These are phyloP conservation scores for Mycena indigotica DNA, from an alignment of 768 basidiomycete species.

Conservation along the genomic window DNA sequence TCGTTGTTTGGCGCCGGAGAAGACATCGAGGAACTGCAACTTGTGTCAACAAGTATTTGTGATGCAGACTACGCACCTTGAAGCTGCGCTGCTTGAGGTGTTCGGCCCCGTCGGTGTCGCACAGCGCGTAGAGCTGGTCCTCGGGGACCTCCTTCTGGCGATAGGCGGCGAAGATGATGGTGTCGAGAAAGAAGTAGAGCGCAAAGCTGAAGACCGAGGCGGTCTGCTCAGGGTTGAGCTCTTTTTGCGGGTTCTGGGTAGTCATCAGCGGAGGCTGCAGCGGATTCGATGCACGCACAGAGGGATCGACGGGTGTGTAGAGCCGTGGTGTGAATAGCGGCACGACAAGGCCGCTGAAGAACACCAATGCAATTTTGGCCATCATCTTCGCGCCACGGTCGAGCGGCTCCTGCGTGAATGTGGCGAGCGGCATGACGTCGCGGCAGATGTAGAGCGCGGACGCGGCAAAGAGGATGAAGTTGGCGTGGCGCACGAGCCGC, in stretches of 20 bases:
- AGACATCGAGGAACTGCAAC: conserved; percentile 34
- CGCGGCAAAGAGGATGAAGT: conserved; percentile 31
- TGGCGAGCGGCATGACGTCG: conserved; percentile 61
- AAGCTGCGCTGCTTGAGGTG: conserved; percentile 30
- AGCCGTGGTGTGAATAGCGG: conserved; percentile 56
- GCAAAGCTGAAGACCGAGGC: conserved; percentile 46
- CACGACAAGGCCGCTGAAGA: conserved; percentile 45
- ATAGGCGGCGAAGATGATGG: conserved; percentile 46
- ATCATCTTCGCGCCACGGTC: conserved; percentile 56
- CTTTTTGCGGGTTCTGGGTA: conserved; percentile 33
- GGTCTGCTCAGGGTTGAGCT: conserved; percentile 50
- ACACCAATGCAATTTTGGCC: conserved; percentile 48
- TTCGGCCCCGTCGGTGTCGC: conserved; percentile 51
- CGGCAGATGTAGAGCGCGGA: conserved; percentile 54
- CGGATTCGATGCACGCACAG: too few species aligned
- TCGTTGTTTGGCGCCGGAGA: conserved; percentile 38
- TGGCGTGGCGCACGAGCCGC: neutral
- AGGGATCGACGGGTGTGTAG: conserved; percentile 56
- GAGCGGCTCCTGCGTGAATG: conserved; percentile 44
- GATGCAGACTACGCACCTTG: conserved; percentile 27
- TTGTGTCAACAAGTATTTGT: neutral
- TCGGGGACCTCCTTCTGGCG: conserved; percentile 46
- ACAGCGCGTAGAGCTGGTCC: conserved; percentile 63
- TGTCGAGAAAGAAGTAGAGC: conserved; percentile 58
- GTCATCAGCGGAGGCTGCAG: too few species aligned